Evolutionary conservation across 2,329 filamentous ascomycete genomes (phyloP).

Genomic region (Fusarium luffae): DNA sequence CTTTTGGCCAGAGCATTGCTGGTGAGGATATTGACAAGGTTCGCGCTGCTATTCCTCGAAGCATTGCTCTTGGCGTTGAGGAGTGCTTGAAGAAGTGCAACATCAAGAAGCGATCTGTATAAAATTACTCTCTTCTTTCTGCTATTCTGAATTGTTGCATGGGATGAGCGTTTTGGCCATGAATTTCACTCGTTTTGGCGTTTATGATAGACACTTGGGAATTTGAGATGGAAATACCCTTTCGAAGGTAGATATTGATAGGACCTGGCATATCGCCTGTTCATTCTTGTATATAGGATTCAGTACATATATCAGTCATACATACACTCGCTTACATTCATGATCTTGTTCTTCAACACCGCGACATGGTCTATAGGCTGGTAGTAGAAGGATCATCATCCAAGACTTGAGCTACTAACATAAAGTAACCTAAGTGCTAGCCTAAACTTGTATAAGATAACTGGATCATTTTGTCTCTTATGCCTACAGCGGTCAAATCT

Average conservation of each 20-base stretch:
- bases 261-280: not conserved
- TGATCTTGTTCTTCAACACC: not conserved
- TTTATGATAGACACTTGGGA: not conserved
- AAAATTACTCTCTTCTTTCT: slow-evolving; percentile 1
- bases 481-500: too few relatives aligned
- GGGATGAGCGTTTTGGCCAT: not conserved
- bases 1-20: slow-evolving; percentile 58
- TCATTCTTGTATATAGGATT: not conserved
- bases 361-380: not conserved
- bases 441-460: too few relatives aligned
- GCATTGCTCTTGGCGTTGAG: slow-evolving; percentile 64
- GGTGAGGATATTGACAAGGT: slow-evolving; percentile 61
- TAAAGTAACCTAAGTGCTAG: too few relatives aligned
- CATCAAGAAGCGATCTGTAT: slow-evolving; percentile 54
- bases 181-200: slow-evolving; percentile 1
- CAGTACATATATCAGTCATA: not conserved
- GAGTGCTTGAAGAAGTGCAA: slow-evolving; percentile 56
- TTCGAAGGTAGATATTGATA: not conserved
- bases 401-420: too few relatives aligned
- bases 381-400: too few relatives aligned
- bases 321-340: not conserved
- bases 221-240: slow-evolving; percentile 16
- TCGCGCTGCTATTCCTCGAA: slow-evolving; percentile 54
- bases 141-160: not conserved
- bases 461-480: too few relatives aligned